Evolutionary conservation across 1,284 basidiomycete species (phyloP).

Genomic region (Coniophora puteana): DNA sequence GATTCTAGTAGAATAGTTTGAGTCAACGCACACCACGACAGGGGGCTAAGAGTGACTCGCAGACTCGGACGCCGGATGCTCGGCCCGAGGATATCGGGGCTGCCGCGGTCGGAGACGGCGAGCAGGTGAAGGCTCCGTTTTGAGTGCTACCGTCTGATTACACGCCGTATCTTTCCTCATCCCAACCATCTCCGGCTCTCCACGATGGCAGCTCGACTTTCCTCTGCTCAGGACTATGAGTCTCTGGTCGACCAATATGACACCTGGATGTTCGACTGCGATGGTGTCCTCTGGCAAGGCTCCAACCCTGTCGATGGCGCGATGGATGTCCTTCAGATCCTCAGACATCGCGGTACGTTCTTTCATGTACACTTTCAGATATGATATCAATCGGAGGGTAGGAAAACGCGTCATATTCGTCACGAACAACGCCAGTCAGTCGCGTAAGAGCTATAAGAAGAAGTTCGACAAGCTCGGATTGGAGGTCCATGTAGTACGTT

Average conservation of each 20-base stretch:
- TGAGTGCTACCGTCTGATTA: not conserved
- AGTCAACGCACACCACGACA: too few species aligned
- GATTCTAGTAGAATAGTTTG: too few species aligned
- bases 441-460: constrained; percentile 79
- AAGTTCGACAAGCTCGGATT: constrained; percentile 92
- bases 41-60: too few species aligned
- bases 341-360: constrained; percentile 61
- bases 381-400: constrained; percentile 19
- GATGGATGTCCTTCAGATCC: constrained; percentile 64
- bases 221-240: constrained; percentile 49
- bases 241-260: constrained; percentile 75
- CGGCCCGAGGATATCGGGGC: too few species aligned
- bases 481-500: constrained; percentile 71
- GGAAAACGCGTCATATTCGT: constrained; percentile 93
- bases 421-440: constrained; percentile 98
- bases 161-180: not conserved
- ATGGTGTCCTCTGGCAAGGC: constrained; percentile 94
- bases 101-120: constrained; percentile 1
- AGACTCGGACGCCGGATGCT: too few species aligned
- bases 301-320: constrained; percentile 78
- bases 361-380: not conserved
- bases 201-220: constrained; percentile 38
- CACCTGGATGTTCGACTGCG: constrained; percentile 95
- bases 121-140: not conserved
- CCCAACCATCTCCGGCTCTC: constrained; percentile 11